Evolutionary conservation across 2,329 filamentous ascomycete genomes (phyloP).

Genomic region (Metarhizium rileyi): DNA sequence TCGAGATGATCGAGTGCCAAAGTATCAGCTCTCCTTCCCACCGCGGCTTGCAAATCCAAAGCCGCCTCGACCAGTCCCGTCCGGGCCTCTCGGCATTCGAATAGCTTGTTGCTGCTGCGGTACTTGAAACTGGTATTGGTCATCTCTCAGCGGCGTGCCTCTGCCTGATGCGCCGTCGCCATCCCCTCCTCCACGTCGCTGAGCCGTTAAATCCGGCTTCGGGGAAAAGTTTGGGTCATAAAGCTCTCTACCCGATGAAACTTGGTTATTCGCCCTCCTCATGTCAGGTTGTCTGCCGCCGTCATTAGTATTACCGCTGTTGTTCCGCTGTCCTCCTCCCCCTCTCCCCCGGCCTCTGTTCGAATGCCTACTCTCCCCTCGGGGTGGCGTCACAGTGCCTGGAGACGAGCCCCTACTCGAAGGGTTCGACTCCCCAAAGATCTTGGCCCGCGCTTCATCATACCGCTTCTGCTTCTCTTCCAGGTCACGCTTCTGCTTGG

Average conservation of each 20-base stretch:
- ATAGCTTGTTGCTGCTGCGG: constrained; percentile 55
- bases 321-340: constrained; percentile 22
- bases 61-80: constrained; percentile 64
- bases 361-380: constrained; percentile 20
- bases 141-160: constrained; percentile 36
- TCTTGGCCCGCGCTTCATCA: constrained; percentile 76
- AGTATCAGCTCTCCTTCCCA: constrained; percentile 26
- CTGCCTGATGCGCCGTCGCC: constrained; percentile 21
- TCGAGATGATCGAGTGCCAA: not conserved
- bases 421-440: constrained; percentile 59
- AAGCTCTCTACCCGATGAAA: constrained; percentile 45
- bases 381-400: constrained; percentile 50
- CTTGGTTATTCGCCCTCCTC: constrained; percentile 15
- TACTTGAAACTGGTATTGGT: constrained; percentile 15
- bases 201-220: constrained; percentile 46
- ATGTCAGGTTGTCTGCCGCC: constrained; percentile 8
- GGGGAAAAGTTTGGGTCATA: constrained; percentile 67
- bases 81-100: constrained; percentile 68
- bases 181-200: constrained; percentile 29
- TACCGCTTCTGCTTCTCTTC: constrained; percentile 89
- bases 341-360: constrained; percentile 38
- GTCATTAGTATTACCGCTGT: constrained; percentile 13
- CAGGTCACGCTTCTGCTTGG: constrained; percentile 66
- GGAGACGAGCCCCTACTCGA: constrained; percentile 53
- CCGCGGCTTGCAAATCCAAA: constrained; percentile 66